Evolutionary conservation across 1,284 basidiomycete species (phyloP), one percentile per base, ranked within the genome.

Genomic region (Neonothopanus nambi): DNA sequence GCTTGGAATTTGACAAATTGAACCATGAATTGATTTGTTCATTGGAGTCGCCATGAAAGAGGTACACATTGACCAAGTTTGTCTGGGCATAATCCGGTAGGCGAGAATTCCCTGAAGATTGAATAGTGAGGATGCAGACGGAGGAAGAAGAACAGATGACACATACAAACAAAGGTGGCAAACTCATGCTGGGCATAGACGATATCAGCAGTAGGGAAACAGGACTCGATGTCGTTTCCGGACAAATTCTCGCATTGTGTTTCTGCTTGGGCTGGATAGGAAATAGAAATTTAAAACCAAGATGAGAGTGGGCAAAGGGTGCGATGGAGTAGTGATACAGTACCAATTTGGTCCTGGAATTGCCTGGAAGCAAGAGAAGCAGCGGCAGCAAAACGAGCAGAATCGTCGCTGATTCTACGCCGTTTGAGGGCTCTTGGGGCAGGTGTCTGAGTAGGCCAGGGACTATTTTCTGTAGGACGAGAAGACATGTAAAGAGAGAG

Each of bases 81-180:
- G 67, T 69, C 59, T 78, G 76, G 18, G 73, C 74, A 49, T 78
- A 67, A 48, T 74, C 67, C 11, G 78, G 78, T 28, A 74, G 67
- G 48, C 72, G 72, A 24, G 77, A 77, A 58, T 80, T 80, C 78
- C 77, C 77, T 80, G 57, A 11, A 55, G 43, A 21, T 59, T 40
- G 23, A 35, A 39, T 18, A 24, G 13, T 49, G 38, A 24, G 55
- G 48, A n/a, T n/a, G 38, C 45, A 46, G 42, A 36, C 20, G 8
- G 9, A 23, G 24, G 24, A 35, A 55, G 49, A 36, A 37, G 28
- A 45, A 47, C 39, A 50, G 49, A n/a, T 48, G 1, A 44, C 41
- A 84, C 87, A 63, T 61, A 89, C 89, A 91, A 63, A 92, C 82
- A 65, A 91, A 85, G 33, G 81, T 77, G 5, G 84, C 81, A 76